Evolutionary conservation across 2,329 filamentous ascomycete species (phyloP), one percentile per base, ranked within the genome.

Genomic region (Cryphonectria carpinicola): DNA sequence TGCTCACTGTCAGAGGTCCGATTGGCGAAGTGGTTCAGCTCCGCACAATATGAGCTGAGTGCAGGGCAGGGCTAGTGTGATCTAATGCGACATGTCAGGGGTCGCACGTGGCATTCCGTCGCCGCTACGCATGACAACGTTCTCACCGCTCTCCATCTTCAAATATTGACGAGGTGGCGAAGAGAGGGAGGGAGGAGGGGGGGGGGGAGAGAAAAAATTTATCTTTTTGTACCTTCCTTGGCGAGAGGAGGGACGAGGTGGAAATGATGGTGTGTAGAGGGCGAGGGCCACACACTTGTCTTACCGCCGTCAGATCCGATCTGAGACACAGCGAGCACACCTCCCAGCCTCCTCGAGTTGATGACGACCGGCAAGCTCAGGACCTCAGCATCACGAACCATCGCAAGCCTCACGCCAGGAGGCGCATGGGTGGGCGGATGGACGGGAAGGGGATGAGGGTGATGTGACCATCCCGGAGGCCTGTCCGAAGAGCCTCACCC

Each of bases 401-500:
- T 62, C 52, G 61, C 67, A 41, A 58, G 62, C 41, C 65, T 60
- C 49, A 52, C 58, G 65, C 54, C 25, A 56, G 54, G 56, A 61
- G 52, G 56, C 19, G 46, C 46, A 8, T 49, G 46, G 19, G 46
- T 49, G 60, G 49, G 56, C 64, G 56, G 61, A 56, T 17, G 41
- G 32, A 68, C 43, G 52, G 60, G 43, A 43, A 35, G 71, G 62
- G 22, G 22, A 10, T n/a, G 62, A 66, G 61, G 62, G 70, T 22
- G 63, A 70, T 68, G 70, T 65, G 61, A 65, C 70, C 70, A 25
- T 32, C 43, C 64, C 65, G 68, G 68, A 72, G 71, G 71, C 71
- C 71, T 72, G 62, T 52, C 37, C 68, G 68, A 68, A 72, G 71
- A 72, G 71, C 71, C 71, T 72, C 71, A 72, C 66, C 56, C 28